phyloP scores from a whole-genome alignment of 1,284 basidiomycete genomes.

The Melampsora medusae region DNA sequence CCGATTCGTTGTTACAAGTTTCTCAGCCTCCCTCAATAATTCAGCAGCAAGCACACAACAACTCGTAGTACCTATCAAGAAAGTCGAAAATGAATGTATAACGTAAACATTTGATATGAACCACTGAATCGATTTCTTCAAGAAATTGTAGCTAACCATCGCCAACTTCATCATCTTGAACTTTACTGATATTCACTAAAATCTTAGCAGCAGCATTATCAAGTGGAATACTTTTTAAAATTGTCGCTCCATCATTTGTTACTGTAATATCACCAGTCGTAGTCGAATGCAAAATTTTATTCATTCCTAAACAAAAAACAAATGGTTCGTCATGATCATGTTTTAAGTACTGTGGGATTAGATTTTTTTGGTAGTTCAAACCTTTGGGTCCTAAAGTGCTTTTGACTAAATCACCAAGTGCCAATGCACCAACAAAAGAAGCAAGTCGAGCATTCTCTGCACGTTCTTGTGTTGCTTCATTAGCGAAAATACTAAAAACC shows the following conservation, averaged over 20 bases:
- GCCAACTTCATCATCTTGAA: conserved; percentile 98
- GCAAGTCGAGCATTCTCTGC: conserved; percentile 97
- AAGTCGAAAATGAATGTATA: no score
- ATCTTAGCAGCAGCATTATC: conserved; percentile 99
- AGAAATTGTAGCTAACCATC: conserved; percentile 58
- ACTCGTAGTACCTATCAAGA: conserved; percentile 35
- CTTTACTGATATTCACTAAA: conserved; percentile 99
- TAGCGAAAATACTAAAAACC: conserved; percentile 35
- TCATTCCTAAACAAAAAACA: conserved; percentile 61
- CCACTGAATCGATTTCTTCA: no score
- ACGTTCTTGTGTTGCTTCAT: conserved; percentile 88
- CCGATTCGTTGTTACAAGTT: conserved; percentile 67
- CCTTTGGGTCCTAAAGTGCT: conserved; percentile 96
- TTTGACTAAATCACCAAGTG: conserved; percentile 95
- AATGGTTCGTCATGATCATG: conserved; percentile 55
- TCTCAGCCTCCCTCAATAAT: conserved; percentile 90
- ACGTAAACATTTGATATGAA: no score
- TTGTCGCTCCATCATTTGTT: conserved; percentile 98
- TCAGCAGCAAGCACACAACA: conserved; percentile 84
- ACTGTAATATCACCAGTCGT: conserved; percentile 91
- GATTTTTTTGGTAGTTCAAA: conserved; percentile 53
- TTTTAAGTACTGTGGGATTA: no score
- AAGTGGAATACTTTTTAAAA: conserved; percentile 92
- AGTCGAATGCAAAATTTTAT: conserved; percentile 88
- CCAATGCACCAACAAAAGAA: conserved; percentile 94